These are phyloP conservation scores for Pleurotus eryngii DNA, from an alignment of 768 basidiomycete genomes.

Conservation along the genomic window DNA sequence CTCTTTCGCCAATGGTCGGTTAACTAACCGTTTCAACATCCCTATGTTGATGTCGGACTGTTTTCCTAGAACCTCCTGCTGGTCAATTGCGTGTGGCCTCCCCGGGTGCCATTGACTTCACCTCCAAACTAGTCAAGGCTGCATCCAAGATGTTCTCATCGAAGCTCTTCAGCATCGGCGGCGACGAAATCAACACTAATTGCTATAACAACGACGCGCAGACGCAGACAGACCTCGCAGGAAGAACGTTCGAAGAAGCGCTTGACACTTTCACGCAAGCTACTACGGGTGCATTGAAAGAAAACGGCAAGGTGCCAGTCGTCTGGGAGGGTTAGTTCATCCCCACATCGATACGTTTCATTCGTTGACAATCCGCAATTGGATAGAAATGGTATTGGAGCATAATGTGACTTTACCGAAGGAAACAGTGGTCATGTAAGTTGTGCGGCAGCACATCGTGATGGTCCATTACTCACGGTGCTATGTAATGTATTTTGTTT, in stretches of 20 bases:
- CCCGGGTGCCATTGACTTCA: conserved; percentile 56
- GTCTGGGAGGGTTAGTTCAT: conserved; percentile 68
- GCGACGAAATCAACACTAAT: conserved; percentile 71
- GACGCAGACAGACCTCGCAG: conserved; percentile 56
- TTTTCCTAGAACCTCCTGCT: conserved; percentile 62
- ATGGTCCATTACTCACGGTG: background rate
- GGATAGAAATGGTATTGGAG: conserved; percentile 62
- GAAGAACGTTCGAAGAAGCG: conserved; percentile 59
- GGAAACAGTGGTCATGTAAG: conserved; percentile 56
- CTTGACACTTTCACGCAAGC: conserved; percentile 58
- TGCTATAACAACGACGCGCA: conserved; percentile 62
- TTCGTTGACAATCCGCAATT: conserved; percentile 8
- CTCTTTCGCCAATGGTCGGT: conserved; percentile 47
- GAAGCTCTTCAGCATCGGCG: conserved; percentile 73
- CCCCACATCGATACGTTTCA: background rate
- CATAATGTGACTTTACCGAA: conserved; percentile 47
- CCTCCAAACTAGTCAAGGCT: conserved; percentile 46
- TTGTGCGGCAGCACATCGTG: conserved; percentile 3
- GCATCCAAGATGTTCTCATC: conserved; percentile 53
- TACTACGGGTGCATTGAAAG: conserved; percentile 54
- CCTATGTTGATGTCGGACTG: too few relatives aligned
- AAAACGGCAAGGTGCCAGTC: conserved; percentile 67
- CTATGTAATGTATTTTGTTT: background rate
- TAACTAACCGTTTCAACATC: too few relatives aligned
- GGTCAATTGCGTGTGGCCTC: conserved; percentile 79